Percentiles rank a stretch among this genome's conserved stretches.
Conservation (phyloP, 192 early-diverging fungal genomes). For the Coemansia sp. region DNA sequence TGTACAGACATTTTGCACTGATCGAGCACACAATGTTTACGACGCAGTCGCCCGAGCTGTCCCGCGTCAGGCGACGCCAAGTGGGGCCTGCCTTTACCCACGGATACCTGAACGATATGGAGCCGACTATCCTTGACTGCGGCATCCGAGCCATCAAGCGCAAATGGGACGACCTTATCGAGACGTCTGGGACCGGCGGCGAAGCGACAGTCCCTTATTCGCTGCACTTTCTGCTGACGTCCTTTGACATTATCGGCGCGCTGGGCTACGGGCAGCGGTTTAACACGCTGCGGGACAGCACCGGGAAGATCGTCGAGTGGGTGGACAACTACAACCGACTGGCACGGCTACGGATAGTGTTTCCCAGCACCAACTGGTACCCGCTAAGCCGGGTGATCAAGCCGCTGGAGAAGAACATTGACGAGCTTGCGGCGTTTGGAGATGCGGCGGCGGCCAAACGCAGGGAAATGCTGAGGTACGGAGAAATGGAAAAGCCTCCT, state of each 20-base stretch:
- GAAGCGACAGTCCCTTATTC: constrained; percentile 10
- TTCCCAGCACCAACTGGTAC: not conserved
- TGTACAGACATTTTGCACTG: constrained; percentile 28
- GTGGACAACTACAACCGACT: constrained; percentile 13
- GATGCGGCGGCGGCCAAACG: constrained; percentile 11
- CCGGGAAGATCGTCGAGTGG: constrained; percentile 9
- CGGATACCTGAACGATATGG: not conserved
- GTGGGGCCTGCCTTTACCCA: constrained; percentile 9
- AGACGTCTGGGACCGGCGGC: not conserved
- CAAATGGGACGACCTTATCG: constrained; percentile 17
- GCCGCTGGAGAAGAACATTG: not conserved
- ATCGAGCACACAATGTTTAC: constrained; percentile 20
- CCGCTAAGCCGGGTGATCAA: not conserved
- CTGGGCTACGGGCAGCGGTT: not conserved
- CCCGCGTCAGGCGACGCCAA: constrained; percentile 13
- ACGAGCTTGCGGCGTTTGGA: constrained; percentile 14
- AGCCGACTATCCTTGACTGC: not conserved
- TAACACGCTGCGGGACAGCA: constrained; percentile 4
- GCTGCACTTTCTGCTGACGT: constrained; percentile 9
- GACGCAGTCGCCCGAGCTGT: constrained; percentile 17
- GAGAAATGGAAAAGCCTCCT: constrained; percentile 14
- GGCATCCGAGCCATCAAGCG: constrained; percentile 7
- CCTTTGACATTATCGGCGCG: not conserved
- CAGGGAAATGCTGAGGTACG: constrained; percentile 8
- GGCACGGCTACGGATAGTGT: not conserved